Evolutionary conservation across 2,329 filamentous ascomycete genomes (phyloP).

Genomic region (Ustulina deusta): DNA sequence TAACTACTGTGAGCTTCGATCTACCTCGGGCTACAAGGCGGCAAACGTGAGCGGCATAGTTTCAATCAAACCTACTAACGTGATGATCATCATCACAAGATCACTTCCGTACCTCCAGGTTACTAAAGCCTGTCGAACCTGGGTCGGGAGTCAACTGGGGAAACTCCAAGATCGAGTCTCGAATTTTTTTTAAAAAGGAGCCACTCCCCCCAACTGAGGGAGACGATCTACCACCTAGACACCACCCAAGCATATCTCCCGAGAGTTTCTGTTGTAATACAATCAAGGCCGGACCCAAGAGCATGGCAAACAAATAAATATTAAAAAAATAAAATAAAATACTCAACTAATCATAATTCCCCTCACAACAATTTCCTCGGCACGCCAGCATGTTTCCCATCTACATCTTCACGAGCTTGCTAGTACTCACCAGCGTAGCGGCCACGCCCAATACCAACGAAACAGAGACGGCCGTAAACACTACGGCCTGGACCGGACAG

Average conservation of each 20-base stretch:
- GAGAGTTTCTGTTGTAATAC: neutral
- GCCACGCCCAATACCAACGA: neutral
- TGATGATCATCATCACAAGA: neutral
- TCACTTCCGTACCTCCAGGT: neutral
- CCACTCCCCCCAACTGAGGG: too few relatives aligned
- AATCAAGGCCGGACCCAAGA: neutral
- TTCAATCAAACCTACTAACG: neutral
- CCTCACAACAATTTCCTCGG: neutral
- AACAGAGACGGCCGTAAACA: neutral
- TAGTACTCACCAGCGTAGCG: neutral
- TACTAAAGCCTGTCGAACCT: neutral
- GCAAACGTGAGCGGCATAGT: too few relatives aligned
- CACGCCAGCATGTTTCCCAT: slow-evolving; percentile 1
- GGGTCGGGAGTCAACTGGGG: neutral
- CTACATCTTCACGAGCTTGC: neutral
- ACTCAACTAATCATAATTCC: too few relatives aligned
- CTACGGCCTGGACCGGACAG: neutral
- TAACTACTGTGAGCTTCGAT: neutral
- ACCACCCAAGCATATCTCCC: neutral
- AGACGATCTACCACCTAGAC: neutral
- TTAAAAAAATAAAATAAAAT: too few relatives aligned
- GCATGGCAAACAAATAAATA: neutral
- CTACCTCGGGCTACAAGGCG: neutral
- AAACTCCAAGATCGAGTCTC: neutral
- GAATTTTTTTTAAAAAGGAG: too few relatives aligned